Evolutionary conservation across 352 stramenopile species (phyloP).

Genomic region (Pythium insidiosum): DNA sequence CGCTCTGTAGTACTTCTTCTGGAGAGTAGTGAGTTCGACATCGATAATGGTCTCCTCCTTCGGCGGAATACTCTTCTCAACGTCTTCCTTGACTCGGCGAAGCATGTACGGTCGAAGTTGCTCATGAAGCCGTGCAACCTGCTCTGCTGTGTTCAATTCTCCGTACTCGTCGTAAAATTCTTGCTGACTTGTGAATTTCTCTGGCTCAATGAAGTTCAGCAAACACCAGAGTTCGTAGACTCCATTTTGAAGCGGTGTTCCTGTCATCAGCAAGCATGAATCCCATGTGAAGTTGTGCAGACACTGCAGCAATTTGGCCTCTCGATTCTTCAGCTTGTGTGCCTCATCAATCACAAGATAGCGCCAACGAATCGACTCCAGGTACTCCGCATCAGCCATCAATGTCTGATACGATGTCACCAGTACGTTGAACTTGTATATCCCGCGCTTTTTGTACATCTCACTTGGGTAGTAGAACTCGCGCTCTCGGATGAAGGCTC

Average conservation of each 20-base stretch:
- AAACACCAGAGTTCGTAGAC: slow-evolving; percentile 99
- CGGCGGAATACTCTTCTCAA: slow-evolving; percentile 98
- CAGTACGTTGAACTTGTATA: slow-evolving; percentile 95
- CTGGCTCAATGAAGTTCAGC: slow-evolving; percentile 97
- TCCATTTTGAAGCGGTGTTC: slow-evolving; percentile 98
- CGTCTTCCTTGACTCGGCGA: slow-evolving; percentile 99
- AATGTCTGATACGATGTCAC: slow-evolving; percentile 97
- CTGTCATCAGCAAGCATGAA: slow-evolving; percentile 94
- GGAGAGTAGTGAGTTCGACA: slow-evolving; percentile 99
- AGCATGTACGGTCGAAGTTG: slow-evolving; percentile 98
- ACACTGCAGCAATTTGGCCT: slow-evolving; percentile 90
- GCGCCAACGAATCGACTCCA: slow-evolving; percentile 93
- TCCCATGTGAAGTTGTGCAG: slow-evolving; percentile 82
- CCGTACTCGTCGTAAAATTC: slow-evolving; percentile 96
- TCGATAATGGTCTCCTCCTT: slow-evolving; percentile 99
- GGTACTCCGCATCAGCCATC: slow-evolving; percentile 90
- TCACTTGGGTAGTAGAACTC: slow-evolving; percentile 95
- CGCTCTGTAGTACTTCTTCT: slow-evolving; percentile 95
- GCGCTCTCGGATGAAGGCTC: slow-evolving; percentile 91
- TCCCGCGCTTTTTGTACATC: slow-evolving; percentile 53
- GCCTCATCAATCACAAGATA: slow-evolving; percentile 98
- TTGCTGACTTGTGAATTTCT: slow-evolving; percentile 93
- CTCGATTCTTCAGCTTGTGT: slow-evolving; percentile 98
- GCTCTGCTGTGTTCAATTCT: slow-evolving; percentile 92
- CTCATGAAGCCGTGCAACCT: slow-evolving; percentile 95